Base-by-base conservation (phyloP, 192 early-diverging fungal genomes). In the Ambispora gerdemannii region DNA sequence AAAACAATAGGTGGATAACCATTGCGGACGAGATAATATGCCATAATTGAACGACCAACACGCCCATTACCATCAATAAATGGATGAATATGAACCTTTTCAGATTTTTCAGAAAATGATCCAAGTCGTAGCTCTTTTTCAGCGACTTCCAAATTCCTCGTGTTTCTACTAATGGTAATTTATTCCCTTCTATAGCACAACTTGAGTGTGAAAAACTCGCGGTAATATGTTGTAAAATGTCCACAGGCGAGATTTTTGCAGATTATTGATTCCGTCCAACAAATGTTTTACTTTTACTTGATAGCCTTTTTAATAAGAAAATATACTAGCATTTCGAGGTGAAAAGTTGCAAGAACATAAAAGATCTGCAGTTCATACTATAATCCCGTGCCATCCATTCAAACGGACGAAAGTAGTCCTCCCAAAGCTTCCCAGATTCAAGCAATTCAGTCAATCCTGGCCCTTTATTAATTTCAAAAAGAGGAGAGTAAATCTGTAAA, bases 1-100 rank as follows among this genome's bases (percentile, higher is more conserved):
- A 52, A 53, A 35, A 53, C 20, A 67, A 53, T 1, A n/a, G 65
- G 65, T 6, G 50, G 49, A 53, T 31, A 34, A 19, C 30, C 65
- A 67, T 53, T 32, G 22, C 19, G 50, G 50, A 52, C 38, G 22
- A 67, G 65, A 67, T 31, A 51, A 11, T 24, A n/a, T 24, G 50
- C 50, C 65, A 67, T 67, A 51, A 67, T 50, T 32, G 28, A 67
- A 53, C 50, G 50, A 10, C 50, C 65, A 50, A 67, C 47, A 67
- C 0, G 65, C 15, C 65, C 50, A 67, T 51, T 67, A 20, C 32
- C 31, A 67, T 52, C 50, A 20, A 11, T n/a, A 35, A 67, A 67
- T 67, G 50, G 65, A 52, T 53, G 65, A 67, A 67, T 20, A 51
- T 50, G 65, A 67, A 32, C 11, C 30, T 33, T 19, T 51, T n/a